Conservation (phyloP, 441 rosid genomes). For the Syzygium malaccense region DNA sequence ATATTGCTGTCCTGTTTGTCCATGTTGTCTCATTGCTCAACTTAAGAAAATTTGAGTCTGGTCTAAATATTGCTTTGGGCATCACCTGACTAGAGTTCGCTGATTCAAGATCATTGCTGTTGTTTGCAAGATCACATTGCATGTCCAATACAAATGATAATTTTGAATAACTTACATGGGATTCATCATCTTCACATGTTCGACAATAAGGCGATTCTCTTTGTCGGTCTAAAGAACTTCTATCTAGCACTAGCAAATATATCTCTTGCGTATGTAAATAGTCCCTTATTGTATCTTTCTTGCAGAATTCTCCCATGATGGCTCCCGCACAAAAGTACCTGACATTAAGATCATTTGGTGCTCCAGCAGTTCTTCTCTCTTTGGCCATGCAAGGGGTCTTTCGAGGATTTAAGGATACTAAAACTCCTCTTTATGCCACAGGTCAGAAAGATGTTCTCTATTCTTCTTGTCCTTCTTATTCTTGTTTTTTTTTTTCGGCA, state of each 20-base stretch:
- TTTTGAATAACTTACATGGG: not conserved
- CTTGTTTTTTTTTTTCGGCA: not conserved
- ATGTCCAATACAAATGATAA: not conserved
- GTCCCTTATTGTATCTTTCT: not conserved
- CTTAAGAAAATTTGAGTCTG: not conserved
- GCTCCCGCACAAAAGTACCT: slow-evolving; percentile 45
- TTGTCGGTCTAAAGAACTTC: not conserved
- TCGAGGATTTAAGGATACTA: slow-evolving; percentile 70
- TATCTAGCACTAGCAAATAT: not conserved
- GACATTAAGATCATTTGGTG: slow-evolving; percentile 47
- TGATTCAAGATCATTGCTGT: not conserved
- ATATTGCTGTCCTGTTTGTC: not conserved
- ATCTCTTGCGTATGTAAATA: not conserved
- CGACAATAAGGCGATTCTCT: not conserved
- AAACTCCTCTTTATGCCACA: slow-evolving; percentile 66
- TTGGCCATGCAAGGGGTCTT: slow-evolving; percentile 75
- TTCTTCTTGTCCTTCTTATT: not conserved
- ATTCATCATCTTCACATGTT: not conserved
- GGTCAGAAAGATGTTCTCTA: slow-evolving; percentile 15
- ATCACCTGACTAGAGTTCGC: not conserved
- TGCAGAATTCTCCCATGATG: slow-evolving; percentile 44
- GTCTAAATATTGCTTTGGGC: not conserved
- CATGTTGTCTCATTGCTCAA: not conserved
- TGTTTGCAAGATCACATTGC: not conserved
- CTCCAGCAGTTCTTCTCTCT: slow-evolving; percentile 70